These are phyloP conservation scores for Umbelopsis ramanniana DNA, from an alignment of 192 early-diverging fungal species.

Conservation along the genomic window DNA sequence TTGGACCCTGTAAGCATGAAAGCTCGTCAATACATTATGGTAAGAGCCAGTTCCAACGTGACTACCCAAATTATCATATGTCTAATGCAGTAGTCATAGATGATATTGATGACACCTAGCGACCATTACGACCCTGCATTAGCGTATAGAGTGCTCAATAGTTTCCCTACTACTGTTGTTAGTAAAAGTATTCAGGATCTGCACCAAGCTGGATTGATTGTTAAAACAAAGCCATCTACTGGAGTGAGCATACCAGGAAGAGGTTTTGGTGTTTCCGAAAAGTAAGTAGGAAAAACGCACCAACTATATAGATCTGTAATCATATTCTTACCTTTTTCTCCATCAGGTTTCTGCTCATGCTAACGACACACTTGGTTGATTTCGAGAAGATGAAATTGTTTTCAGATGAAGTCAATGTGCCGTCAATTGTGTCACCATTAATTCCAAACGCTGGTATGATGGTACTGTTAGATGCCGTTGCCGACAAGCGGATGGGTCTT, in stretches of 20 bases:
- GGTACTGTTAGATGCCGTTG: background rate
- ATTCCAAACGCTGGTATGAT: conserved; percentile 4
- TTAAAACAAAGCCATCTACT: background rate
- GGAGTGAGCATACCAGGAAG: background rate
- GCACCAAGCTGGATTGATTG: background rate
- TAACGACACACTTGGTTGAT: background rate
- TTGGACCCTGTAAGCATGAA: background rate
- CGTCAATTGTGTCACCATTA: background rate
- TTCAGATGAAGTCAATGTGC: background rate
- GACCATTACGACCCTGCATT: background rate
- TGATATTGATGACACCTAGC: conserved; percentile 15
- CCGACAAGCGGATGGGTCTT: background rate
- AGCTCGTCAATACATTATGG: background rate
- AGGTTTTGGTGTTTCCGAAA: conserved; percentile 11
- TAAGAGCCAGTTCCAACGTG: background rate
- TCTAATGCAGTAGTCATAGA: background rate
- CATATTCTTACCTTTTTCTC: too few relatives aligned
- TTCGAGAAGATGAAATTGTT: background rate
- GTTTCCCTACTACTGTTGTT: background rate
- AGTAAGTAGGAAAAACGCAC: background rate
- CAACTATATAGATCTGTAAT: too few relatives aligned
- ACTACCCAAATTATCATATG: background rate
- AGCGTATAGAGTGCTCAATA: background rate
- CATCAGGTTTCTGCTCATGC: background rate
- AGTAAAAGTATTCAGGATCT: background rate